Evolutionary conservation across 768 basidiomycete species (phyloP).

Genomic region (Lactifluus piperatus): DNA sequence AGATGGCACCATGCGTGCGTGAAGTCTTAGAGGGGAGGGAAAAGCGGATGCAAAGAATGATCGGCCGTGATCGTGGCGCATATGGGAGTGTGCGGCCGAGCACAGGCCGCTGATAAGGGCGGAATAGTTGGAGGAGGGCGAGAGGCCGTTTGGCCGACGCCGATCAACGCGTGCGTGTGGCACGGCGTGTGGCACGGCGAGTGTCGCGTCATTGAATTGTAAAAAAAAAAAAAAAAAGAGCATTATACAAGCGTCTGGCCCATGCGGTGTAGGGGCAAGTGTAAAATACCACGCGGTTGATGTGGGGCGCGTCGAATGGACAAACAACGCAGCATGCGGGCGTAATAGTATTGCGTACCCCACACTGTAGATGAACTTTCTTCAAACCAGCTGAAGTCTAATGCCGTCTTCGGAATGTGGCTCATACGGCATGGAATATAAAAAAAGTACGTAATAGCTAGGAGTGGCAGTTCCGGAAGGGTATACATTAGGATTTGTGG

Average conservation of each 20-base stretch:
- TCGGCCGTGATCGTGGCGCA: constrained; percentile 15
- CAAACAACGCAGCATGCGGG: neutral
- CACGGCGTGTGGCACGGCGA: neutral
- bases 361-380: neutral
- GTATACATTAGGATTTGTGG: constrained; percentile 9
- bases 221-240: neutral
- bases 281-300: constrained; percentile 15
- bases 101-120: neutral
- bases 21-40: neutral
- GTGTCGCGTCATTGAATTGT: neutral
- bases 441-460: constrained; percentile 9
- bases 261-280: neutral
- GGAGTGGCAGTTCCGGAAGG: neutral
- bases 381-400: neutral
- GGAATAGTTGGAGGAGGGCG: neutral
- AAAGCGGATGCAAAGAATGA: constrained; percentile 6
- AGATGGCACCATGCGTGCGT: neutral
- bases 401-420: constrained; percentile 6
- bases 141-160: neutral
- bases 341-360: constrained; percentile 16
- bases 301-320: neutral
- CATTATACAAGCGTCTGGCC: neutral
- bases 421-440: constrained; percentile 1
- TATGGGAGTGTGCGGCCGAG: neutral
- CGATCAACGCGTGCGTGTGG: neutral